Evolutionary conservation across 148 eudicot species (phyloP), one percentile per base, ranked within the genome.

Genomic region (Arctostaphylos glauca): DNA sequence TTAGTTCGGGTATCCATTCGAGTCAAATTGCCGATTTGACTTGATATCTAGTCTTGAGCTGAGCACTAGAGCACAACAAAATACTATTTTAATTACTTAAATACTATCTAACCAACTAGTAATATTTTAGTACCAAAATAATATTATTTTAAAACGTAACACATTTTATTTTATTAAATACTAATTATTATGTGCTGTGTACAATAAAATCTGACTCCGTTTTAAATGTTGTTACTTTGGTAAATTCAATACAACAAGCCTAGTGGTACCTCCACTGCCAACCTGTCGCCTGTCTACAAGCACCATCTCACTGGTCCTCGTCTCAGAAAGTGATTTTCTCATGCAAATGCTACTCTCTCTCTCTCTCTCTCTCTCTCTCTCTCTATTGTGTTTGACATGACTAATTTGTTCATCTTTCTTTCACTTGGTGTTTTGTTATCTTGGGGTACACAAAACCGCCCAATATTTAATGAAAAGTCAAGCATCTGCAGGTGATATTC

Each of bases 401-500:
- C 48, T 9, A 14, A 70, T 38, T 31, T 5, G 14, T 31, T 41
- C 47, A 31, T 13, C 10, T 41, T 70, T 41, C 74, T 41, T 16
- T 8, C 19, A 13, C 46, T 71, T 71, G 5, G 38, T 31, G 38
- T 31, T 72, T 72, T 7, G 50, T 18, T 1, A 18, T 46, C 23
- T 41, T 4, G 47, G 47, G n/a, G 6, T 43, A 14, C 74, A 46
- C 49, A 15, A 15, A 72, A 44, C 76, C 52, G 49, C 3, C n/a
- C 50, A 44, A 4, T 64, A 23, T 0, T 64, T 19, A 43, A 72
- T 16, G 13, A 44, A 44, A 72, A 72, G 76, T 43, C 19, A 74
- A 74, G 58, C 78, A 21, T 74, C 38, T 74, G 78, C 56, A 74
- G 56, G 16, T 50, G 41, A 74, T 31, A 31, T 21, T 38, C 78